Evolutionary conservation across 345 rosid genomes (phyloP).

Genomic region (Garcia nutans): DNA sequence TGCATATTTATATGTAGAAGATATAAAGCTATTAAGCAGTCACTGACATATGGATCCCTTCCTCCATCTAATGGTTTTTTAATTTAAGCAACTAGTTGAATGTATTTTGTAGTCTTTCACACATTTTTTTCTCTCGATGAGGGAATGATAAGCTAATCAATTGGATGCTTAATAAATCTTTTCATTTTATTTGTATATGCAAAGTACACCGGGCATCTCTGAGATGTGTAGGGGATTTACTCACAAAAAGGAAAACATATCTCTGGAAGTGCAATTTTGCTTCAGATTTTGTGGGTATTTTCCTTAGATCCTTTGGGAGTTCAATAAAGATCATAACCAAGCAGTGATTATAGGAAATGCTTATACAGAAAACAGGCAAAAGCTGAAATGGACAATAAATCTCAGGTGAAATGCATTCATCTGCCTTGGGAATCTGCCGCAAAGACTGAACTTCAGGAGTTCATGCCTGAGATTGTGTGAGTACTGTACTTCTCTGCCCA

Average conservation of each 20-base stretch:
- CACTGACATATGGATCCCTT: not conserved
- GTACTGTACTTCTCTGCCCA: constrained; percentile 18
- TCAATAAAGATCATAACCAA: too few species aligned
- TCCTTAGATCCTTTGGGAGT: not conserved
- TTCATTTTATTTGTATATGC: too few species aligned
- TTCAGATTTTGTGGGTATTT: not conserved
- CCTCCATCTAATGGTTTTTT: not conserved
- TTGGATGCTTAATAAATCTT: too few species aligned
- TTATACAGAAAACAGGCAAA: not conserved
- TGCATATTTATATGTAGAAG: not conserved
- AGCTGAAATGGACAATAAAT: constrained; percentile 21
- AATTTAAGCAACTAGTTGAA: not conserved
- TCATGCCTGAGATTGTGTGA: constrained; percentile 64
- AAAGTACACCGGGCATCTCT: too few species aligned
- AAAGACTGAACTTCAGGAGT: constrained; percentile 42
- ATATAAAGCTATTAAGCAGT: not conserved
- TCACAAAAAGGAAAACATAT: not conserved
- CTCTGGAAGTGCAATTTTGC: not conserved
- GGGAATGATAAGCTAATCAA: too few species aligned
- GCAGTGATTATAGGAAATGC: not conserved
- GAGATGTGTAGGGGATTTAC: too few species aligned
- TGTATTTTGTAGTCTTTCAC: not conserved
- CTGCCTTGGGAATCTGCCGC: constrained; percentile 83
- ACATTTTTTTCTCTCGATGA: too few species aligned
- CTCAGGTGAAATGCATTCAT: constrained; percentile 62